phyloP scores from a whole-genome alignment of 257 asterid genomes.

The Nicotiana attenuata region DNA sequence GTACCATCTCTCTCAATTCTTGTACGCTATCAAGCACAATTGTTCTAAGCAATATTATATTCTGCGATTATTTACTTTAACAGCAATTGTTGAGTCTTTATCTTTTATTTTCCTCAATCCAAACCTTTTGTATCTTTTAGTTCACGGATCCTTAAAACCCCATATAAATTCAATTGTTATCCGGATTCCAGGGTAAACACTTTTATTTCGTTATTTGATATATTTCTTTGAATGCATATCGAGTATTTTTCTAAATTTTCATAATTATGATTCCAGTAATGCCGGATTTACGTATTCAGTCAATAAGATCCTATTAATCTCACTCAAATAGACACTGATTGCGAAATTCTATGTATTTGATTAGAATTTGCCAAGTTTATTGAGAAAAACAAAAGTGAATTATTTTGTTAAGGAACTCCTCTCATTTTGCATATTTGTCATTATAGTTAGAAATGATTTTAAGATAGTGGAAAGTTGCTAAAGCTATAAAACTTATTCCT shows the following conservation, averaged over 20 bases:
- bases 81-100: no score
- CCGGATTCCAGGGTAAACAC: no score
- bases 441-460: neutral
- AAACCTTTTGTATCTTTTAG: no score
- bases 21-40: no score
- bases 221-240: neutral
- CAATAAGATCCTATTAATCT: neutral
- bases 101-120: no score
- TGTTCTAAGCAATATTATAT: no score
- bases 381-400: neutral
- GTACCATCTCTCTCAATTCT: no score
- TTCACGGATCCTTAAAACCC: no score
- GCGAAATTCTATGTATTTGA: neutral
- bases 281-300: neutral
- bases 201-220: neutral
- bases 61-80: no score
- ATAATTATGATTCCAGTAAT: neutral
- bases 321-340: neutral
- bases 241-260: neutral
- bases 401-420: neutral
- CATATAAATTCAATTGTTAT: no score
- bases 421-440: neutral
- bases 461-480: neutral
- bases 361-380: neutral
- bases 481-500: neutral